Evolutionary conservation across 371 early-diverging fungal genomes (phyloP).

Genomic region (Polyrhizophydium stewartii): DNA sequence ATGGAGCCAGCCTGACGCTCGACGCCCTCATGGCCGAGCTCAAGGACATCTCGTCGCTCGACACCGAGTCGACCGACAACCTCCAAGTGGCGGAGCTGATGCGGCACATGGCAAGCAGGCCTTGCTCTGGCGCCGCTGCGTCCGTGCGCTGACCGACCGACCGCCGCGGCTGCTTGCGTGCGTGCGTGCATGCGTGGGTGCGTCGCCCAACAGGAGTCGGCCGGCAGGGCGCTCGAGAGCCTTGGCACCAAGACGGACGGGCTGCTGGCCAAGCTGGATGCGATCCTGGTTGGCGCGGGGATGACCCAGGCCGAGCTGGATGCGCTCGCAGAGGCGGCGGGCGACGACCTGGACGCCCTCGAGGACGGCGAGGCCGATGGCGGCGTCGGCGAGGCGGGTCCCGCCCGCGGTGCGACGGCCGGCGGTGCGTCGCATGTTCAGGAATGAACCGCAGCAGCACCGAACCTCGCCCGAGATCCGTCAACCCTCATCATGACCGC

Average conservation of each 20-base stretch:
- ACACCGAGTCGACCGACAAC: not conserved
- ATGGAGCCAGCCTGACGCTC: too few species aligned
- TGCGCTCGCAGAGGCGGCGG: too few species aligned
- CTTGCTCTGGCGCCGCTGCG: not conserved
- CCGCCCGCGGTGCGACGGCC: too few species aligned
- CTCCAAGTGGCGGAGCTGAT: not conserved
- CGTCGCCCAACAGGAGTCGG: conserved; percentile 4
- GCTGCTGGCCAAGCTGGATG: conserved; percentile 11
- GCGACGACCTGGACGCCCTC: too few species aligned
- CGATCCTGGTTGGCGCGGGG: too few species aligned
- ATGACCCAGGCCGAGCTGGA: too few species aligned
- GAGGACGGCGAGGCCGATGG: too few species aligned
- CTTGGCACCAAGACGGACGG: conserved; percentile 8
- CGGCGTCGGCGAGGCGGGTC: too few species aligned
- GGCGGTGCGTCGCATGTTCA: too few species aligned
- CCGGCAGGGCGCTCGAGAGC: conserved; percentile 4
- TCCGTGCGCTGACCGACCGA: not conserved
- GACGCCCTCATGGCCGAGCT: conserved; percentile 2
- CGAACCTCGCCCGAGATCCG: too few species aligned
- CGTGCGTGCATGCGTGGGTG: not conserved
- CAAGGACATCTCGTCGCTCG: not conserved
- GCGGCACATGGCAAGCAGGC: not conserved
- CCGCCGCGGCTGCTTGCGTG: not conserved
- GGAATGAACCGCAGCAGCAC: too few species aligned
- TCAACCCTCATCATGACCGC: too few species aligned